Base-by-base conservation (phyloP, 2,329 filamentous ascomycete genomes). In the Xylaria sp. region DNA sequence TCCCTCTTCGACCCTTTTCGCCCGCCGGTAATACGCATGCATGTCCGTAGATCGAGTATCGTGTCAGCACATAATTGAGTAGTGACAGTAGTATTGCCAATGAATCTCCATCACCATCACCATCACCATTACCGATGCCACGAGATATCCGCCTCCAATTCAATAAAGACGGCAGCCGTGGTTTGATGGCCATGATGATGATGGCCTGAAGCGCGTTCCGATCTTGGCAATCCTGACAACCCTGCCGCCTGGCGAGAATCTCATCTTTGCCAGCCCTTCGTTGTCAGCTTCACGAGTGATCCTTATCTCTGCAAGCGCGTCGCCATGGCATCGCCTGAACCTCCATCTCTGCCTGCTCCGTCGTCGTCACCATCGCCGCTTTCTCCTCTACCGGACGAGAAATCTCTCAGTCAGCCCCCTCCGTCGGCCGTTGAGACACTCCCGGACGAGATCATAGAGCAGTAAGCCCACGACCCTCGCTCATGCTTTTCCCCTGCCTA, bases 371-470 rank as follows among this genome's bases (percentile, higher is more conserved):
- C 27, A 27, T 50, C 53, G 25, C 36, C 65, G 7, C 36, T 44
- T 29, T 29, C 22, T 39, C 39, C 29, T 39, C 22, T 42, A n/a
- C 13, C 47, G 36, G 61, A 69, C 13, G 61, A 71, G 45, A 74
- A 74, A 61, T 56, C 63, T 6, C 27, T 63, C 55, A 39, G 36
- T 27, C 60, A 42, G n/a, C 50, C 44, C 9, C 51, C 68, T 29
- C 70, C 72, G 20, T 75, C 80, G 33, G 82, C 84, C 38, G 87
- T 90, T 71, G 81, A 85, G 39, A 82, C 81, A 51, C 81, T 92
- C 11, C 89, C 89, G 5, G 87, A 90, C 77, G 89, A 91, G 77
- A 91, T 92, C 66, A 90, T 92, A 72, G 81, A 90, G 74, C 87
- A 90, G 89, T 91, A 79, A 78, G 71, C 66, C 49, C 61, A 22